These are phyloP conservation scores for Wickerhamomyces queroliae DNA, from an alignment of 805 yeast genomes.

Conservation along the genomic window DNA sequence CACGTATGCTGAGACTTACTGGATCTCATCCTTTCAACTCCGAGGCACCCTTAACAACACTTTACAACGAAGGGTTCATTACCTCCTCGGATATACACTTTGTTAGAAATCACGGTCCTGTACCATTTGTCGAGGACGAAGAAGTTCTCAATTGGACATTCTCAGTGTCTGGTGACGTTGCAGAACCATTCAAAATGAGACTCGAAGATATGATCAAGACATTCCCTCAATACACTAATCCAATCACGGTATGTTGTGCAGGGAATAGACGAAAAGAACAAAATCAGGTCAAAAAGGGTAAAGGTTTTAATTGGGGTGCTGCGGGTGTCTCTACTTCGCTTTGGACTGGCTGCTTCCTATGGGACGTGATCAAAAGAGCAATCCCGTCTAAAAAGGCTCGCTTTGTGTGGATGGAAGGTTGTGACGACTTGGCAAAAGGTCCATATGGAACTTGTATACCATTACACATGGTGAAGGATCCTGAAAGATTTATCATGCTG, in stretches of 20 bases:
- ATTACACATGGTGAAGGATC: slow-evolving; percentile 27
- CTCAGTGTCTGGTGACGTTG: slow-evolving; percentile 25
- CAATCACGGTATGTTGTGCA: slow-evolving; percentile 30
- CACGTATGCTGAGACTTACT: slow-evolving; percentile 24
- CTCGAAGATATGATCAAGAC: slow-evolving; percentile 20
- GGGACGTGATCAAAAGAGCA: slow-evolving; percentile 23
- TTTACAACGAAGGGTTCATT: slow-evolving; percentile 25
- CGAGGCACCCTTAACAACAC: slow-evolving; percentile 25
- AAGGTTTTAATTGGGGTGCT: slow-evolving; percentile 32
- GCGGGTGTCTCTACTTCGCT: slow-evolving; percentile 28
- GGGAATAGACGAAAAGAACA: slow-evolving; percentile 31
- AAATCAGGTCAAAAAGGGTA: slow-evolving; percentile 27
- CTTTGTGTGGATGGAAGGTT: slow-evolving; percentile 30
- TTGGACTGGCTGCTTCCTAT: slow-evolving; percentile 29
- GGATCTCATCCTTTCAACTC: slow-evolving; percentile 30
- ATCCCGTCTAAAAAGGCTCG: slow-evolving; percentile 23
- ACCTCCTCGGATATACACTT: slow-evolving; percentile 27
- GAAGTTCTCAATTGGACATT: slow-evolving; percentile 24
- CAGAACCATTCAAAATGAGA: slow-evolving; percentile 20
- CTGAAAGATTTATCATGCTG: slow-evolving; percentile 27
- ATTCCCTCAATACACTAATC: slow-evolving; percentile 26
- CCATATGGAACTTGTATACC: slow-evolving; percentile 28
- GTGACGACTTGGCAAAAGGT: slow-evolving; percentile 27
- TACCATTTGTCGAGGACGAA: slow-evolving; percentile 18
- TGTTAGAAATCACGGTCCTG: slow-evolving; percentile 32